A percentile compares a stretch with the other conserved stretches of the same genome.
phyloP scores from a whole-genome alignment of 2,329 filamentous ascomycete species.

The Basipetospora chlamydospora region DNA sequence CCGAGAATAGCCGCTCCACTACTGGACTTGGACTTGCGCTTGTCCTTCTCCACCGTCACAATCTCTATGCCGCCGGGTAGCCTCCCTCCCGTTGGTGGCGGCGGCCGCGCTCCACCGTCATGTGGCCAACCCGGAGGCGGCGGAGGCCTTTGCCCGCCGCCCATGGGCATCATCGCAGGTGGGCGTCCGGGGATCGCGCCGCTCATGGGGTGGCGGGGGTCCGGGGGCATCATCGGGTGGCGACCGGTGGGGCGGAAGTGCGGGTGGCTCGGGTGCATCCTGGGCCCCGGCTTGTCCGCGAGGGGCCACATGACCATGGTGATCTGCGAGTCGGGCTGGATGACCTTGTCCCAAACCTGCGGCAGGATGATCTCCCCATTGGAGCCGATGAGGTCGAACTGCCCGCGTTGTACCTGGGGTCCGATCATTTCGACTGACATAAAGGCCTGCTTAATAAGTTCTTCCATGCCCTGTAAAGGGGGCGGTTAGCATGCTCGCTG shows the following conservation, averaged over 20 bases:
- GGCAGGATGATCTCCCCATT: constrained; percentile 73
- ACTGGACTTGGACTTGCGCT: constrained; percentile 12
- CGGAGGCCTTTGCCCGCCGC: not conserved
- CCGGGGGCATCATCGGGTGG: too few species aligned
- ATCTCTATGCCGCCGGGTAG: not conserved
- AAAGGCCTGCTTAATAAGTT: constrained; percentile 74
- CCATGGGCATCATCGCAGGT: too few species aligned
- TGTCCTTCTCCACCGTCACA: constrained; percentile 6
- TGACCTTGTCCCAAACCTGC: constrained; percentile 61
- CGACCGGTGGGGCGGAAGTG: constrained; percentile 1
- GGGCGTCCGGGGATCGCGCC: too few species aligned
- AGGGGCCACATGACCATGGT: constrained; percentile 47
- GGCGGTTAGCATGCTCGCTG: constrained; percentile 1
- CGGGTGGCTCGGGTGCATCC: constrained; percentile 9
- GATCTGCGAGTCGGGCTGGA: constrained; percentile 53
- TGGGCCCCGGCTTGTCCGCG: constrained; percentile 23
- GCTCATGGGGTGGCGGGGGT: too few species aligned
- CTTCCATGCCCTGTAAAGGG: constrained; percentile 60
- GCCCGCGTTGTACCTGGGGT: constrained; percentile 60
- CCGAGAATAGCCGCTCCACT: not conserved
- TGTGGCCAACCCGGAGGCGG: not conserved
- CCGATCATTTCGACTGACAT: constrained; percentile 63
- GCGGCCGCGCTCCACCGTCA: too few species aligned
- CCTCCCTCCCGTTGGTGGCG: not conserved
- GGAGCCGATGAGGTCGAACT: constrained; percentile 68